Conservation (phyloP, 306 rosid species). For the Trichosanthes truncata region DNA sequence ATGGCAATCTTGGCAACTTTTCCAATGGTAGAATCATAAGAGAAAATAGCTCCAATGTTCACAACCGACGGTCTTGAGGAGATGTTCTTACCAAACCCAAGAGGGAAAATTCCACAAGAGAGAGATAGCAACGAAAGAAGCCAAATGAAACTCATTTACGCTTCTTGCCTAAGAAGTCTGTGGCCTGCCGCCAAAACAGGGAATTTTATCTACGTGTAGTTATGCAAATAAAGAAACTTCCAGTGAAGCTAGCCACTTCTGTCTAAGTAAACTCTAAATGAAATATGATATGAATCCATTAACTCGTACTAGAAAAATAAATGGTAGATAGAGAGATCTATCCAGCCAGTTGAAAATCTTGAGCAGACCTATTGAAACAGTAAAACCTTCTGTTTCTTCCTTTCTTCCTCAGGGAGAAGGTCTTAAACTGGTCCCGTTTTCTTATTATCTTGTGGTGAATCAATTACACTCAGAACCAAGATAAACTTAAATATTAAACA, state of each 20-base stretch:
- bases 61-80: constrained; percentile 52
- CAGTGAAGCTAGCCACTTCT: not conserved
- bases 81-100: constrained; percentile 19
- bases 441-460: not conserved
- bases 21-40: constrained; percentile 59
- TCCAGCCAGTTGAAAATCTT: not conserved
- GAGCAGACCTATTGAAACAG: not conserved
- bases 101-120: constrained; percentile 13
- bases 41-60: constrained; percentile 70
- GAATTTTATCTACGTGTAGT: not conserved
- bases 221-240: not conserved
- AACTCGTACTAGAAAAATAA: not conserved
- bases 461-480: not conserved
- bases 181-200: not conserved
- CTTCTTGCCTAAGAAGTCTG: not conserved
- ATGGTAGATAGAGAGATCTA: not conserved
- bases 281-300: not conserved
- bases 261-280: not conserved
- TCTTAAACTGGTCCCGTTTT: not conserved
- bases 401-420: not conserved
- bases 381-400: not conserved
- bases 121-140: constrained; percentile 15
- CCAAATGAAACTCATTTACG: constrained; percentile 34
- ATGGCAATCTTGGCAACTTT: constrained; percentile 74
- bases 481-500: not conserved